Base-by-base conservation (phyloP, 75 land plant species). In the Pseudotsuga menziesii region DNA sequence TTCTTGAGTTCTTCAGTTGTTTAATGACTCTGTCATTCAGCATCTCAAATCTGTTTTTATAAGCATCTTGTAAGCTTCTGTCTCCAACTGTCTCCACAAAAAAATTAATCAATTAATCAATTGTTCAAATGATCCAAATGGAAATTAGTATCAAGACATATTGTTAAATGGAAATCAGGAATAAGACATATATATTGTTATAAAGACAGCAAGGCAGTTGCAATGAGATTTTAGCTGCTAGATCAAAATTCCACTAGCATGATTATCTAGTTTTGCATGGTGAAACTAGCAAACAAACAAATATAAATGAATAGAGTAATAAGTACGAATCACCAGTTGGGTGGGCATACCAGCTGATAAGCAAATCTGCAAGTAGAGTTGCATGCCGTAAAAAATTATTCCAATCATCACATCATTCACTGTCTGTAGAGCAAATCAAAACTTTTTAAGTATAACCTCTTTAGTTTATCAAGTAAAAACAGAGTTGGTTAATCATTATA, bases 391-490 rank as follows among this genome's bases (percentile, higher is more conserved):
- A 69, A 80, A 82, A 3, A 86, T 56, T 23, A 81, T 79, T 25
- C 88, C 85, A 4, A 58, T 26, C 25, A 86, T 55, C 41, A 86
- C 83, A 54, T 83, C 88, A 44, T 86, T 86, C 57, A 83, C 64
- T 14, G 88, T 86, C 88, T 83, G 79, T 5, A 66, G 52, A 44
- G 9, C 8, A 44, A 44, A 44, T 44, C 0, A 44, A 44, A 44
- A 0, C 9, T 44, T 9, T 44, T 7, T 41, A 44, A 44, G 52
- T 44, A 5, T 44, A 44, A n/a, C n/a, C n/a, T n/a, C n/a, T n/a
- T n/a, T n/a, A n/a, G n/a, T n/a, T n/a, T n/a, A n/a, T n/a, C n/a
- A n/a, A n/a, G n/a, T n/a, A n/a, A n/a, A n/a, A n/a, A n/a, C n/a
- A n/a, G n/a, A n/a, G n/a, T n/a, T n/a, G n/a, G n/a, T n/a, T n/a